A percentile compares a stretch with the other conserved stretches of the same genome.
Conservation (phyloP, 768 basidiomycete species). For the Boletus reticulatus region DNA sequence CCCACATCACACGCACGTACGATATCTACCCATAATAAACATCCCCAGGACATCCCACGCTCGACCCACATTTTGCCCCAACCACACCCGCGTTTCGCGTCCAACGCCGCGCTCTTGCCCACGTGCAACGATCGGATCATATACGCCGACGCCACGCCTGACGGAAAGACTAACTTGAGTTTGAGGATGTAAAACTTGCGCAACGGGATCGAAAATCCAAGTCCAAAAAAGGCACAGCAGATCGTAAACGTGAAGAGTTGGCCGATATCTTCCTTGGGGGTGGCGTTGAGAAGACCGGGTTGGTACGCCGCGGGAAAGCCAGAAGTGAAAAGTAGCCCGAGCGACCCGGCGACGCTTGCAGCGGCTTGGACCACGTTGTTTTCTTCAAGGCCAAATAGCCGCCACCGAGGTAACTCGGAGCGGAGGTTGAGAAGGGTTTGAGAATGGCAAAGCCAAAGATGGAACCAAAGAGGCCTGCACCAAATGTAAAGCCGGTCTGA, state of each 20-base stretch:
- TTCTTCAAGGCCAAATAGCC: conserved; percentile 66
- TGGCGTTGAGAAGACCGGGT: conserved; percentile 43
- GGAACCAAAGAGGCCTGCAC: conserved; percentile 55
- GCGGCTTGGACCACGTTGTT: conserved; percentile 33
- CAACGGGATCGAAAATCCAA: conserved; percentile 65
- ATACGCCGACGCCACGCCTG: conserved; percentile 63
- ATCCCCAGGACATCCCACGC: too few relatives aligned
- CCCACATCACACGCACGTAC: too few relatives aligned
- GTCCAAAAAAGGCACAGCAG: conserved; percentile 56
- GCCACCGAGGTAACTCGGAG: conserved; percentile 45
- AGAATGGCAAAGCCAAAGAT: conserved; percentile 48
- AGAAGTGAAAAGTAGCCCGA: conserved; percentile 58
- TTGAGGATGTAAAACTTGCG: conserved; percentile 61
- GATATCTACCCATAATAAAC: too few relatives aligned
- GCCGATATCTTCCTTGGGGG: conserved; percentile 52
- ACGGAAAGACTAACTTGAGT: conserved; percentile 63
- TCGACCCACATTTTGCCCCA: too few relatives aligned
- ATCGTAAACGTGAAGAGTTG: conserved; percentile 55
- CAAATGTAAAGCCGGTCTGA: conserved; percentile 64
- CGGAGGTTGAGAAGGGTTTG: conserved; percentile 49
- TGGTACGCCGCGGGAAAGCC: conserved; percentile 63
- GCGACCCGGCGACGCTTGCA: conserved; percentile 47
- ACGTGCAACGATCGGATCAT: conserved; percentile 62
- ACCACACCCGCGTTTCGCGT: conserved; percentile 53
- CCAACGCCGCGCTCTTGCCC: conserved; percentile 45